A percentile compares a stretch with the other conserved stretches of the same genome.
Conservation (phyloP, 192 early-diverging fungal genomes). For the Podila epicladia region DNA sequence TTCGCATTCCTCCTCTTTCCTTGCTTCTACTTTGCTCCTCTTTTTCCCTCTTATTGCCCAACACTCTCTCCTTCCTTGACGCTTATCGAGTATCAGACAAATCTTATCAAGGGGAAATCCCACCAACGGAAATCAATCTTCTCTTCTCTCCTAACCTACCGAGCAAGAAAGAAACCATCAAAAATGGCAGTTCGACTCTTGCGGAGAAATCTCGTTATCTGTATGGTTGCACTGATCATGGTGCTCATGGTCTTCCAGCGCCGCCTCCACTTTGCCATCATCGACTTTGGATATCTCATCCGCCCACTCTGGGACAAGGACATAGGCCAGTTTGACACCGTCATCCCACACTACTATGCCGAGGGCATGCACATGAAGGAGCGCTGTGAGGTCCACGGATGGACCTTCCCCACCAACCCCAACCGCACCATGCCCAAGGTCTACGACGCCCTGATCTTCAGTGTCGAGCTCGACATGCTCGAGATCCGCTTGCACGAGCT, state of each 20-base stretch:
- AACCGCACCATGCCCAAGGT: conserved; percentile 30
- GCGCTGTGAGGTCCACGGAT: conserved; percentile 58
- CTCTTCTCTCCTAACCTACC: not conserved
- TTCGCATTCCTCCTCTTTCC: not conserved
- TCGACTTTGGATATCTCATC: conserved; percentile 53
- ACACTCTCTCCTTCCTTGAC: not conserved
- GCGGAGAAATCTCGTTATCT: no score
- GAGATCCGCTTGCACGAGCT: conserved; percentile 61
- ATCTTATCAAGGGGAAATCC: no score
- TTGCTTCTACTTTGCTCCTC: not conserved
- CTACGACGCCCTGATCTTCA: conserved; percentile 69
- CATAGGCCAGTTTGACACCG: conserved; percentile 22
- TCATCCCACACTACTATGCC: conserved; percentile 57
- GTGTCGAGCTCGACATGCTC: conserved; percentile 70
- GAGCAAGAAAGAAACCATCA: not conserved
- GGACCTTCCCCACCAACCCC: conserved; percentile 29
- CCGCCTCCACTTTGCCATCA: conserved; percentile 5
- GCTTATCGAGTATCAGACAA: no score
- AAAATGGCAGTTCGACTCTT: no score
- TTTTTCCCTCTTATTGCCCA: not conserved
- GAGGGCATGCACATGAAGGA: conserved; percentile 31
- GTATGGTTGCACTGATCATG: not conserved
- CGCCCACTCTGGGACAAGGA: conserved; percentile 59
- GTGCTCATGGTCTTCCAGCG: conserved; percentile 2
- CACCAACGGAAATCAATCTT: not conserved